Conservation (phyloP, 2,329 filamentous ascomycete genomes). For the Zymoseptoria passerinii region DNA sequence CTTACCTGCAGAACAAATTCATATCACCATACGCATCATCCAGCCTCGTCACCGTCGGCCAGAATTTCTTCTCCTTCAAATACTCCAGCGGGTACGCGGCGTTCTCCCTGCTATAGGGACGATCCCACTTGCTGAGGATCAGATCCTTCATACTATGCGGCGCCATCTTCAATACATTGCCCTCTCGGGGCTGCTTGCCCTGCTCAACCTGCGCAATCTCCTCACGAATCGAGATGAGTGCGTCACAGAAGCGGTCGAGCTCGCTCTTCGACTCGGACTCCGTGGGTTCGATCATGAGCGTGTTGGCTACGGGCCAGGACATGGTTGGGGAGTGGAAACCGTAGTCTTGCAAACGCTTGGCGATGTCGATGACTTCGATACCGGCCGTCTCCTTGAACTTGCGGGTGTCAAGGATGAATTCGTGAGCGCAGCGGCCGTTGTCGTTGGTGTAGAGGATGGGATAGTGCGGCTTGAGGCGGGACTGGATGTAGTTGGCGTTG, state of each 20-base stretch:
- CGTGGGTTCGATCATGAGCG: conserved; percentile 95
- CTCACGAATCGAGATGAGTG: conserved; percentile 72
- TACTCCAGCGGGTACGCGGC: conserved; percentile 80
- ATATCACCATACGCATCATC: conserved; percentile 86
- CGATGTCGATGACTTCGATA: conserved; percentile 87
- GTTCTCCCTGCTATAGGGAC: conserved; percentile 71
- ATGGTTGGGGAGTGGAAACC: conserved; percentile 97
- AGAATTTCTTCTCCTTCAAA: conserved; percentile 94
- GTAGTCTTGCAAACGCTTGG: conserved; percentile 93
- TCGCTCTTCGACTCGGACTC: conserved; percentile 89
- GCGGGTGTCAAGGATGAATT: conserved; percentile 89
- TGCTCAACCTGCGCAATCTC: conserved; percentile 81
- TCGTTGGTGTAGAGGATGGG: conserved; percentile 88
- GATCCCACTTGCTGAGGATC: conserved; percentile 66
- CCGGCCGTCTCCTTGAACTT: conserved; percentile 75
- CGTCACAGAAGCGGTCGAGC: conserved; percentile 86
- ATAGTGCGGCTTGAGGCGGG: conserved; percentile 77
- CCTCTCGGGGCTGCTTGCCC: conserved; percentile 63
- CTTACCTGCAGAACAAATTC: conserved; percentile 79
- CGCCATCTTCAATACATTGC: conserved; percentile 81
- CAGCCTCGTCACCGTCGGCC: conserved; percentile 77
- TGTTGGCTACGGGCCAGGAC: conserved; percentile 92
- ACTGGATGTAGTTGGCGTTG: conserved; percentile 94
- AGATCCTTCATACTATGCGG: conserved; percentile 81
- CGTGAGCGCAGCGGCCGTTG: conserved; percentile 82